These are phyloP conservation scores for Sphaerosporella brunnea DNA, from an alignment of 495 filamentous ascomycete genomes.

Conservation along the genomic window DNA sequence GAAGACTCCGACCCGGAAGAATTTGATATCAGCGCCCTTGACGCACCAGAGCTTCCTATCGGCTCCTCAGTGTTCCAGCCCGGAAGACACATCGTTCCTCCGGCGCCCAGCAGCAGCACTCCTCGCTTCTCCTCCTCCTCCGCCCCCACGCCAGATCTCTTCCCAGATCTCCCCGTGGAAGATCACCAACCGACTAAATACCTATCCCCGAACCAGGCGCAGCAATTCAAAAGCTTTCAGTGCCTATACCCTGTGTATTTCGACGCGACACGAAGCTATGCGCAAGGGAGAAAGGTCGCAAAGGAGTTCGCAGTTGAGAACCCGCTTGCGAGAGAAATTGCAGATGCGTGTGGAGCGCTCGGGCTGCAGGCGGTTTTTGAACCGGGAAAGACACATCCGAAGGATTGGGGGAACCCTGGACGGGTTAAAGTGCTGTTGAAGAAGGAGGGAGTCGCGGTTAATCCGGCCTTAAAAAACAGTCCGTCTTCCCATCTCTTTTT, in stretches of 20 bases:
- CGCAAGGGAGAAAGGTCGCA: slow-evolving; percentile 62
- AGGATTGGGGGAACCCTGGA: slow-evolving; percentile 94
- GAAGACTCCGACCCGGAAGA: slow-evolving; percentile 67
- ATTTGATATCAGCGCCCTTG: slow-evolving; percentile 34
- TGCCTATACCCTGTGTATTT: slow-evolving; percentile 94
- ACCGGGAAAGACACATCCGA: slow-evolving; percentile 78
- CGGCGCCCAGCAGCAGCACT: neutral
- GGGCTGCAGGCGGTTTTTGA: slow-evolving; percentile 67
- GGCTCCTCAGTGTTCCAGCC: neutral
- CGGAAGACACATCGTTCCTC: neutral
- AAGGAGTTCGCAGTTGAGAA: slow-evolving; percentile 55
- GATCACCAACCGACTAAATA: slow-evolving; percentile 20
- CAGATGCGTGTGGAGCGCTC: slow-evolving; percentile 57
- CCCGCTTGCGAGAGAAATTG: slow-evolving; percentile 77
- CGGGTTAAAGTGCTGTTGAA: slow-evolving; percentile 65
- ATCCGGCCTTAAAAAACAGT: slow-evolving; percentile 57
- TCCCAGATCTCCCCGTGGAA: neutral
- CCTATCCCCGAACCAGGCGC: slow-evolving; percentile 31
- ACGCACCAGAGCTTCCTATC: slow-evolving; percentile 28
- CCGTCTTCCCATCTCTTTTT: slow-evolving; percentile 24
- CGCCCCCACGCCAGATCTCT: slow-evolving; percentile 7
- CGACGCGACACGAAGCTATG: slow-evolving; percentile 54
- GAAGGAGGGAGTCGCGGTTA: slow-evolving; percentile 30
- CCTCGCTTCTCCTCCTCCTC: slow-evolving; percentile 16
- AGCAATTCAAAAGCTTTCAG: slow-evolving; percentile 56